These are phyloP conservation scores for Verticillium isaacii DNA, from an alignment of 2,329 filamentous ascomycete species.

Conservation along the genomic window DNA sequence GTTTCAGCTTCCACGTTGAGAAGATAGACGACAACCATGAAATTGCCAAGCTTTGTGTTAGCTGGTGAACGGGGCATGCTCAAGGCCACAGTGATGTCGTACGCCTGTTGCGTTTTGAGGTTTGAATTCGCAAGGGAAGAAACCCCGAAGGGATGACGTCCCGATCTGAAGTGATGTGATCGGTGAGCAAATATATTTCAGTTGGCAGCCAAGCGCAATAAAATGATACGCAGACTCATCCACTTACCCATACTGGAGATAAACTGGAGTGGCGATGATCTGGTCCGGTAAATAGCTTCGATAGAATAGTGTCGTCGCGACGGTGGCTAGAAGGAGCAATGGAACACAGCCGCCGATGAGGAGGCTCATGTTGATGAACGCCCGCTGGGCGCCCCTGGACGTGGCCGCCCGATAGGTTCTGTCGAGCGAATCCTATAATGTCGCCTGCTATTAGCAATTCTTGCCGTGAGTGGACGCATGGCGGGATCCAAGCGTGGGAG, in stretches of 20 bases:
- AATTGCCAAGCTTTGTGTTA: constrained; percentile 80
- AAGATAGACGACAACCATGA: constrained; percentile 83
- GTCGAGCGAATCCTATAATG: constrained; percentile 5
- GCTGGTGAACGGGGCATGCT: constrained; percentile 70
- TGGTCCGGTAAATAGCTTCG: constrained; percentile 52
- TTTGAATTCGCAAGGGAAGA: constrained; percentile 39
- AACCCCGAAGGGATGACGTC: constrained; percentile 48
- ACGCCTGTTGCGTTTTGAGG: constrained; percentile 69
- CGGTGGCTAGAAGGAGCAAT: constrained; percentile 41
- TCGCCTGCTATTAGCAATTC: background rate
- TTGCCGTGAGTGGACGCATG: background rate
- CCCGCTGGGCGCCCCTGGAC: constrained; percentile 46
- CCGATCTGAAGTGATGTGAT: constrained; percentile 28
- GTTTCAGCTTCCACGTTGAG: constrained; percentile 32
- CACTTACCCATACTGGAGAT: constrained; percentile 55
- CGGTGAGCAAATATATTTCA: background rate
- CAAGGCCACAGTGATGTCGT: constrained; percentile 76
- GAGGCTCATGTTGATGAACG: constrained; percentile 41
- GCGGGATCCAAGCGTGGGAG: background rate
- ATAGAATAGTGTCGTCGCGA: constrained; percentile 50
- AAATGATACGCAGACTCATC: background rate
- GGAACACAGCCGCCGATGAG: constrained; percentile 35
- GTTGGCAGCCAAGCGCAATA: background rate
- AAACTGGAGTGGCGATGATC: constrained; percentile 45
- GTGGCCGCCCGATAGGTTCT: constrained; percentile 33